These are phyloP conservation scores for Paspalum vaginatum DNA, from an alignment of 176 grass and related monocot genomes.

Conservation along the genomic window DNA sequence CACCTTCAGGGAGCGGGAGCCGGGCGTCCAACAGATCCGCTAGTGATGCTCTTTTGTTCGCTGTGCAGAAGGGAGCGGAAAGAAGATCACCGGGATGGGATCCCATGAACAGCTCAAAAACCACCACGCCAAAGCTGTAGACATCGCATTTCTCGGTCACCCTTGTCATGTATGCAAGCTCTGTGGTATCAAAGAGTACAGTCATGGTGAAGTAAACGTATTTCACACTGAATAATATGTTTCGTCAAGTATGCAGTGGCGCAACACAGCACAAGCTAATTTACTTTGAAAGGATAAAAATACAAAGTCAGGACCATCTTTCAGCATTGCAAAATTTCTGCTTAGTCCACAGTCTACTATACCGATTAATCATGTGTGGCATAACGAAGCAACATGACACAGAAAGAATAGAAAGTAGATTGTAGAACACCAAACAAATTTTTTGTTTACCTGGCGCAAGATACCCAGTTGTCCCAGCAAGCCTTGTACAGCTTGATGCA, in stretches of 20 bases:
- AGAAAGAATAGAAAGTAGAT: background rate
- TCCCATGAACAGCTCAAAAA: slow-evolving; percentile 19
- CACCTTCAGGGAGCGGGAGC: slow-evolving; percentile 25
- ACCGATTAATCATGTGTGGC: background rate
- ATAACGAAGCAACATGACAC: background rate
- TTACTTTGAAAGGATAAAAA: background rate
- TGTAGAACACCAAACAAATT: background rate
- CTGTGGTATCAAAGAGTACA: background rate
- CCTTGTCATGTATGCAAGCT: background rate
- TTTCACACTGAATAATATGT: background rate
- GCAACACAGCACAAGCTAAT: background rate
- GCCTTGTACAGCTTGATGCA: slow-evolving; percentile 6
- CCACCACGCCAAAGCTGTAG: slow-evolving; percentile 18
- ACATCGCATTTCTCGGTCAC: slow-evolving; percentile 14
- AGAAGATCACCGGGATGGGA: slow-evolving; percentile 9
- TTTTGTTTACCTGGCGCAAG: background rate
- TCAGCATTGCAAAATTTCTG: background rate
- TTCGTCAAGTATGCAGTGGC: background rate
- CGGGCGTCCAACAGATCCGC: slow-evolving; percentile 33
- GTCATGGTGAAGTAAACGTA: background rate
- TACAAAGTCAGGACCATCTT: background rate
- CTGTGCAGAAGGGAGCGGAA: background rate
- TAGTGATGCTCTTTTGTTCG: background rate
- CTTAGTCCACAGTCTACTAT: background rate
- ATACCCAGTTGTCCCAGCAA: slow-evolving; percentile 23